Evolutionary conservation across 2,329 filamentous ascomycete genomes (phyloP), one percentile per base, ranked within the genome.

Genomic region (Trichoderma sp.): DNA sequence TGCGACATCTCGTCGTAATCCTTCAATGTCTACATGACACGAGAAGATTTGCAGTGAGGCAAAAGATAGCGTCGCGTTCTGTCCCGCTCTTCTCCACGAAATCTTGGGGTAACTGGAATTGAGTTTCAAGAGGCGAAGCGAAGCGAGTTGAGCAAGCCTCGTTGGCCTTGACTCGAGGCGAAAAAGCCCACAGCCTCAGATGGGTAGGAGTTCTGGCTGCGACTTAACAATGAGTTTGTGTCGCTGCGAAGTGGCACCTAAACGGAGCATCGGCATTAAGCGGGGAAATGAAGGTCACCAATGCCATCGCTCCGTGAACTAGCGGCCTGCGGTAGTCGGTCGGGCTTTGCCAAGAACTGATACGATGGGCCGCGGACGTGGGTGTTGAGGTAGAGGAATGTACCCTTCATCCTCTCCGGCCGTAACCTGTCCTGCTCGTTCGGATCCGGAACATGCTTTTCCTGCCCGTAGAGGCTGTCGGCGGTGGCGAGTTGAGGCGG

Each of bases 251-350:
- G 50, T 68, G 53, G 53, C 53, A n/a, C 23, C 15, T 2, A 43
- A 59, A 30, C 65, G 55, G 36, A 47, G 36, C 23, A n/a, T 28
- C 53, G 65, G 62, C 36, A 68, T 58, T 61, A 62, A 69, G 66
- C 39, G 57, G 66, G 66, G 55, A 62, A 50, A 61, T 39, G 57
- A 62, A 69, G 39, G 36, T 61, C 66, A 53, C 43, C 57, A 20
- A 23, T 39, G 26, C 34, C 17, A 20, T 68, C 55, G 23, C 28
- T n/a, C n/a, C 17, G 6, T 23, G 11, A 26, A 32, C 32, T 67
- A 58, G 50, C 26, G 47, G 32, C 47, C 23, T 9, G 26, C 30
- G 34, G 23, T 58, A 20, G 8, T 63, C 36, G 59, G 34, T 8
- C 65, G 23, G 26, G 15, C 7, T 17, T 32, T 15, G 15, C 53